phyloP scores from a whole-genome alignment of 1,139 yeast species.

The Pneumocystis sp. region DNA sequence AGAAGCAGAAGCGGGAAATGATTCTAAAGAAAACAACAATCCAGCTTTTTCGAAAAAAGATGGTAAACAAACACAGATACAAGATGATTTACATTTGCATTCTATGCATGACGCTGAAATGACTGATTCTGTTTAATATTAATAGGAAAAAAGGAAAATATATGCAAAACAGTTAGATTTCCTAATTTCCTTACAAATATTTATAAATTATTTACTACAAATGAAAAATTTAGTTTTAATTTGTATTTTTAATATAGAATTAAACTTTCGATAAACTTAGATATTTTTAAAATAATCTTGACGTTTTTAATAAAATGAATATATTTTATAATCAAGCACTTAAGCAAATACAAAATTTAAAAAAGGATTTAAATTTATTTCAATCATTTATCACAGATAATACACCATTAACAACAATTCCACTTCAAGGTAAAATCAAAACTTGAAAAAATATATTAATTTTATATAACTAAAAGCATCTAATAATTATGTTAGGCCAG shows the following conservation, averaged over 20 bases:
- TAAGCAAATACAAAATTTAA: not conserved
- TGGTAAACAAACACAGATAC: slow-evolving; percentile 5
- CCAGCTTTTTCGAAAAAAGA: not conserved
- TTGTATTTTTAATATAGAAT: not conserved
- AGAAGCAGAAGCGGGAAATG: not conserved
- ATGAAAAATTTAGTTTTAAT: not conserved
- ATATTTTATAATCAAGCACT: slow-evolving; percentile 1
- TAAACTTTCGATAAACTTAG: not conserved
- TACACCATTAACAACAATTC: not conserved
- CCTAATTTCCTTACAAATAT: not conserved
- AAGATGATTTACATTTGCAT: slow-evolving; percentile 1
- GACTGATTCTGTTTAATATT: slow-evolving; percentile 8
- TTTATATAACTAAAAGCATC: not conserved
- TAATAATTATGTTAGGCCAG: slow-evolving; percentile 32
- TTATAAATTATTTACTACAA: not conserved
- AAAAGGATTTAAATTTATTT: not conserved
- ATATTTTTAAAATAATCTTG: not conserved
- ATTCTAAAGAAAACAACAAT: not conserved
- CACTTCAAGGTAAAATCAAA: not conserved
- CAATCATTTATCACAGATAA: not conserved
- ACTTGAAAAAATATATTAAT: not conserved
- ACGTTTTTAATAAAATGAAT: not conserved
- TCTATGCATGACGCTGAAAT: slow-evolving; percentile 7
- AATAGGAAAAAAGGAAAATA: not conserved
- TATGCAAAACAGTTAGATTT: not conserved